A percentile compares a stretch with the other conserved stretches of the same genome.
Conservation (phyloP, 169 alveolate species). For the Eimeria falciformis region DNA sequence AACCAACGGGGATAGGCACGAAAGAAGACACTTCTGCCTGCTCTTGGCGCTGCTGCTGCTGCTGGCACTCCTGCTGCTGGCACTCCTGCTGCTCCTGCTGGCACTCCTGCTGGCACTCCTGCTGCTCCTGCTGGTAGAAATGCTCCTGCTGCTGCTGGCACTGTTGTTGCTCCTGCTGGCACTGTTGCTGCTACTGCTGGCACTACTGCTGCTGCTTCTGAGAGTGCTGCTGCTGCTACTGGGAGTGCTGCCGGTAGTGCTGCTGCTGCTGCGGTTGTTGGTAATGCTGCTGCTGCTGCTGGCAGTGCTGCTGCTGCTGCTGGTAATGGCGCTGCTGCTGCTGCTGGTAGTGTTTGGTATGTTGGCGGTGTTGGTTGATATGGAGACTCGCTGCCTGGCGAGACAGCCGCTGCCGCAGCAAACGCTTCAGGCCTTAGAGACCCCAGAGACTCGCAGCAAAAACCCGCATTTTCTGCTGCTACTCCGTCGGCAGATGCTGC, state of each 20-base stretch:
- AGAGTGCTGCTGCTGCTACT: not conserved
- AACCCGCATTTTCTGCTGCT: too few relatives aligned
- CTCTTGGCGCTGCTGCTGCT: conserved; percentile 44
- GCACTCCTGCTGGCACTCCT: not conserved
- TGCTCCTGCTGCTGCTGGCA: not conserved
- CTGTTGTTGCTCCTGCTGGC: not conserved
- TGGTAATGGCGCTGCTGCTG: too few relatives aligned
- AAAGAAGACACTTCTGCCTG: not conserved
- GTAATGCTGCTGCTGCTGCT: not conserved
- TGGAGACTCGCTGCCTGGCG: too few relatives aligned
- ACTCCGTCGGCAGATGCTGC: too few relatives aligned
- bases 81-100: not conserved
- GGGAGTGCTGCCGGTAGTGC: conserved; percentile 18
- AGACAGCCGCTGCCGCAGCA: too few relatives aligned
- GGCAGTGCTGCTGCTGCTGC: too few relatives aligned
- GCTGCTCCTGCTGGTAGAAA: not conserved
- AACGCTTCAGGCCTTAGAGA: too few relatives aligned
- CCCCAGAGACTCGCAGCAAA: too few relatives aligned
- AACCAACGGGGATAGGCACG: not conserved
- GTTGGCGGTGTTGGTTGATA: too few relatives aligned
- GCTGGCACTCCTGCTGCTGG: not conserved
- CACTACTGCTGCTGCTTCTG: conserved; percentile 30
- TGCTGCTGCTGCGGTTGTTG: conserved; percentile 6
- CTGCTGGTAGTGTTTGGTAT: too few relatives aligned
- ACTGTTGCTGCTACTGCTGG: not conserved